phyloP scores from a whole-genome alignment of 2,329 filamentous ascomycete species.

The Fusarium sp. region DNA sequence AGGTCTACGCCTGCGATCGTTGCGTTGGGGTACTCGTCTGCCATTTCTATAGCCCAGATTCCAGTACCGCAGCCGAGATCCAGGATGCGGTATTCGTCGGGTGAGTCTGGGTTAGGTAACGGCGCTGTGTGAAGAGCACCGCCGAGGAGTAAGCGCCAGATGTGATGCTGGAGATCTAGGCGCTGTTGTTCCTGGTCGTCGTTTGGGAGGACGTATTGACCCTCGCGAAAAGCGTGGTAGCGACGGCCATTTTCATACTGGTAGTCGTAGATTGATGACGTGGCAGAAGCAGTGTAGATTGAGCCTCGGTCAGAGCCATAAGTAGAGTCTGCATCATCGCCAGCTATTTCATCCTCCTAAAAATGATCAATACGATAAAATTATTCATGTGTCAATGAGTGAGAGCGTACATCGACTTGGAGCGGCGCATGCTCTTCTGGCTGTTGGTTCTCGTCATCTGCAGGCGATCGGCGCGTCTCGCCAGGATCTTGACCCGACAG shows the following conservation, averaged over 20 bases:
- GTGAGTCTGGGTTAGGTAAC: constrained; percentile 30
- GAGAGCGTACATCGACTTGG: constrained; percentile 26
- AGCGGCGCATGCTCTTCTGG: constrained; percentile 14
- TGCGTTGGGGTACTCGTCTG: constrained; percentile 54
- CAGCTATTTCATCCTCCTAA: constrained; percentile 33
- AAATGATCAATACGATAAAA: background rate
- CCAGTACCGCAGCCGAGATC: constrained; percentile 71
- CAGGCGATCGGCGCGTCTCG: background rate
- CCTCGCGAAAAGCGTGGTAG: constrained; percentile 48
- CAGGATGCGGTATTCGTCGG: constrained; percentile 54
- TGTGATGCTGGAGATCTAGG: constrained; percentile 51
- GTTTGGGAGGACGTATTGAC: constrained; percentile 44
- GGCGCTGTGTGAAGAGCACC: constrained; percentile 43
- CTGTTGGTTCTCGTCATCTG: background rate
- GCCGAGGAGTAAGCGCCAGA: constrained; percentile 43
- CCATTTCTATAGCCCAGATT: constrained; percentile 69
- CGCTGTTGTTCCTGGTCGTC: constrained; percentile 50
- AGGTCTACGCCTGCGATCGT: constrained; percentile 62
- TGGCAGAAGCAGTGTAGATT: constrained; percentile 48
- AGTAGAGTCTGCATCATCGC: constrained; percentile 46
- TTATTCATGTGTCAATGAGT: too few relatives aligned
- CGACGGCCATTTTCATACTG: constrained; percentile 46
- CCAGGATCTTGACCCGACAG: constrained; percentile 7
- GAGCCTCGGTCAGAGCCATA: constrained; percentile 48
- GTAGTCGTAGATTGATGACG: constrained; percentile 57